Evolutionary conservation across 345 rosid species (phyloP), one percentile per base, ranked within the genome.

Genomic region (Gossypium sturtianum): DNA sequence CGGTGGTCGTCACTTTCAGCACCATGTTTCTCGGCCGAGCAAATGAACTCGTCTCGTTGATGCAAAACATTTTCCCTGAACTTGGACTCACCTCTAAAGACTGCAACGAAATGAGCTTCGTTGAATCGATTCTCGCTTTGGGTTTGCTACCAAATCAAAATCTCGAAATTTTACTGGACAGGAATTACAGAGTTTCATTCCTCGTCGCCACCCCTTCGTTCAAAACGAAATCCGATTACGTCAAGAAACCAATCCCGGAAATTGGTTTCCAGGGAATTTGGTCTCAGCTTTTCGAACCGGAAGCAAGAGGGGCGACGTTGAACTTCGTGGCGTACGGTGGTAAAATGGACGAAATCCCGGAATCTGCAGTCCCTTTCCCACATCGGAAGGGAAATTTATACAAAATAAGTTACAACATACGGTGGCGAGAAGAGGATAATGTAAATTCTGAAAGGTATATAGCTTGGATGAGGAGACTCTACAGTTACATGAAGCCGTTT

Each of bases 341-440:
- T 13, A 72, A 12, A 56, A 77, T 72, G 80, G 58, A 29, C n/a
- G 73, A 72, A 62, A 65, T 72, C 27, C n/a, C 76, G 2, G 72
- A 56, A 19, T n/a, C 66, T 15, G 61, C 49, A 8, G 10, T 27
- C 5, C 45, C 49, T 9, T 34, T 58, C 16, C 73, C 73, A 2
- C 73, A 73, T 38, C 38, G 51, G n/a, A 13, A 1, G 4, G 73
- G 73, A 2, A 69, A 25, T 23, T 16, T 69, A 34, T 69, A 49
- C 73, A 2, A 64, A 48, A 57, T 73, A 22, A 22, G 38, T 22
- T 78, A 73, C 56, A 51, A 1, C 9, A 60, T 52, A 2, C 3
- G 27, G 1, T 78, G 77, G 80, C 25, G 7, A 12, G 72, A 66
- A 47, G 67, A 67, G 17, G 66, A 54, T 12, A 25, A 15, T 15